Base-by-base conservation (phyloP, 495 filamentous ascomycete species). In the Penicillium bovifimosum region DNA sequence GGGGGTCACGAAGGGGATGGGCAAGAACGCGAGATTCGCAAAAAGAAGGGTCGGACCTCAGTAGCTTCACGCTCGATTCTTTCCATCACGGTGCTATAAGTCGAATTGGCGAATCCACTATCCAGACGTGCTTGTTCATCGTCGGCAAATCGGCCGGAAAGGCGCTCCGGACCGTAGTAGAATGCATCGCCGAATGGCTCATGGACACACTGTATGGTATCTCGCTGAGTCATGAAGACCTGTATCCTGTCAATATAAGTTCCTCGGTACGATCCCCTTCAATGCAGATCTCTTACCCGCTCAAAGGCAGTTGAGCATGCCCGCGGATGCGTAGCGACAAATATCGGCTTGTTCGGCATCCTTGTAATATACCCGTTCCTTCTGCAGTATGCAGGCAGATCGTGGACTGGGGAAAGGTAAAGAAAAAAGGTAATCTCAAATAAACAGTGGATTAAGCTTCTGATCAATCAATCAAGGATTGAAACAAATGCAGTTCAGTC, bases 121-220 rank as follows among this genome's bases (percentile, higher is more conserved):
- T 81, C 77, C 36, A 78, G 50, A 53, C 93, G 79, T 16, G 72
- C 81, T 53, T 81, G 70, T 63, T 85, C 82, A 61, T 96, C 87
- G 26, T 86, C 62, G 48, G 81, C 84, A 56, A 86, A 98, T 58
- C 92, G 76, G 34, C 77, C 69, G 59, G 85, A 84, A 50, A 96
- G 77, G 38, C 90, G 76, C 70, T 98, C 93, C 0, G 91, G 90
- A 20, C 92, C 91, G 61, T 85, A 96, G 71, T 98, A 96, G 70
- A 89, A 98, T 50, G 91, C 88, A 65, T 98, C 93, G 13, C 93
- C 93, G 60, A 96, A 96, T 1, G 93, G 93, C 68, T 98, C 93
- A 65, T 98, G 93, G 57, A 92, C 70, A 66, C 90, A 95, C 55
- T 81, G 73, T 27, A 98, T 79, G 20, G 76, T 85, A 54, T 92